Base-by-base conservation (phyloP, 2,329 filamentous ascomycete species). In the Penicillium expansum region DNA sequence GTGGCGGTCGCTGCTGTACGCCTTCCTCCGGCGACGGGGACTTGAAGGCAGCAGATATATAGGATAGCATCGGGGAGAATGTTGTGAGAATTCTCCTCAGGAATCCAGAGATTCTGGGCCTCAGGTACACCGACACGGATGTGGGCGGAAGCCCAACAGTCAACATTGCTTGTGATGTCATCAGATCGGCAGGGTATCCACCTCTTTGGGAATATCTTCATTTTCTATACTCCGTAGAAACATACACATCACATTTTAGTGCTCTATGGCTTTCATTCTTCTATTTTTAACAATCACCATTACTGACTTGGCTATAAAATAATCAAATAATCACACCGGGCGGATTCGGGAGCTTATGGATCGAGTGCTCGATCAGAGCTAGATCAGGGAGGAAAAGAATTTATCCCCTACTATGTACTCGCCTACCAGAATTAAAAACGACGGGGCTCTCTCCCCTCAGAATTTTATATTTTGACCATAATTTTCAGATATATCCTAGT, bases 1-100 rank as follows among this genome's bases (percentile, higher is more conserved):
- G 81, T 56, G 83, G 78, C 22, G 69, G 63, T 42, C 71, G 69
- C 39, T 66, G 64, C 39, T 59, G 66, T 50, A 59, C 56, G 29
- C 58, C 66, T 45, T 63, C 64, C 7, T 58, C 47, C 7, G 62
- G 53, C 35, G 65, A 35, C 37, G 60, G 52, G 16, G 61, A 47
- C 20, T 52, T 48, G 18, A 66, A 51, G 10, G 63, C 64, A 35
- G 63, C 56, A 32, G 60, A 55, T n/a, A 62, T 54, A 10, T 57
- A 59, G 37, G 62, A 58, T 38, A 67, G 43, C 64, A 67, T 67
- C 54, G 38, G 59, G 56, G 29, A 42, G 43, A 24, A 48, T 33
- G 32, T 24, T 33, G 27, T 42, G 16, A 2, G 29, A 57, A 20
- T 14, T 33, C 14, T 24, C 33, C 43, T 33, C 30, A 20, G 30